Evolutionary conservation across 1,139 yeast genomes (phyloP).

Genomic region (Geotrichum australiense): DNA sequence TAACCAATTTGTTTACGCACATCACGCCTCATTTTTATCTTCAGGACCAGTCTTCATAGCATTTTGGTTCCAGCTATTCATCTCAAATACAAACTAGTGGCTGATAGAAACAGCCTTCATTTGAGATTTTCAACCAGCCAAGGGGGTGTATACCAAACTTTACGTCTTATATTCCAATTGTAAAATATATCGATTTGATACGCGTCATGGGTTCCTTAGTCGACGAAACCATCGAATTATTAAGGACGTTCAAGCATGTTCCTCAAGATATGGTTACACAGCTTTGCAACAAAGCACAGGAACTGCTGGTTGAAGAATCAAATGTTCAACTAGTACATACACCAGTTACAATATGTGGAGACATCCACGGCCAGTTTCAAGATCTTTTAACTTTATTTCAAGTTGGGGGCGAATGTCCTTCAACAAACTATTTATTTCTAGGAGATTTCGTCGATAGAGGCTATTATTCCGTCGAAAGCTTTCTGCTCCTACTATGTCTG

Average conservation of each 20-base stretch:
- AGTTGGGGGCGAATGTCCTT: slow-evolving; percentile 83
- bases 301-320: slow-evolving; percentile 79
- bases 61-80: too few species aligned
- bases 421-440: slow-evolving; percentile 64
- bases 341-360: slow-evolving; percentile 96
- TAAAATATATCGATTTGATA: background rate
- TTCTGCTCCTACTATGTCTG: slow-evolving; percentile 63
- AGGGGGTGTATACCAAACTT: too few species aligned
- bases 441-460: slow-evolving; percentile 94
- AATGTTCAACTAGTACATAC: slow-evolving; percentile 93
- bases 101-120: too few species aligned
- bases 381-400: slow-evolving; percentile 76
- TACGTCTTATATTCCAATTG: too few species aligned
- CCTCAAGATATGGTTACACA: slow-evolving; percentile 75
- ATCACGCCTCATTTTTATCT: too few species aligned
- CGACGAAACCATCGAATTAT: slow-evolving; percentile 44
- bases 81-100: too few species aligned
- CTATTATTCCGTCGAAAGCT: slow-evolving; percentile 85
- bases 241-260: slow-evolving; percentile 70
- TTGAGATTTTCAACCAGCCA: too few species aligned
- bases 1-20: too few species aligned
- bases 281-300: slow-evolving; percentile 82
- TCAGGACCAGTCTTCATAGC: too few species aligned
- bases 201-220: slow-evolving; percentile 22
- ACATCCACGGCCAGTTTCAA: slow-evolving; percentile 94